Percentiles rank a stretch among this genome's conserved stretches.
These are phyloP conservation scores for Sclerotinia borealis DNA, from an alignment of 2,329 filamentous ascomycete species.

Conservation along the genomic window DNA sequence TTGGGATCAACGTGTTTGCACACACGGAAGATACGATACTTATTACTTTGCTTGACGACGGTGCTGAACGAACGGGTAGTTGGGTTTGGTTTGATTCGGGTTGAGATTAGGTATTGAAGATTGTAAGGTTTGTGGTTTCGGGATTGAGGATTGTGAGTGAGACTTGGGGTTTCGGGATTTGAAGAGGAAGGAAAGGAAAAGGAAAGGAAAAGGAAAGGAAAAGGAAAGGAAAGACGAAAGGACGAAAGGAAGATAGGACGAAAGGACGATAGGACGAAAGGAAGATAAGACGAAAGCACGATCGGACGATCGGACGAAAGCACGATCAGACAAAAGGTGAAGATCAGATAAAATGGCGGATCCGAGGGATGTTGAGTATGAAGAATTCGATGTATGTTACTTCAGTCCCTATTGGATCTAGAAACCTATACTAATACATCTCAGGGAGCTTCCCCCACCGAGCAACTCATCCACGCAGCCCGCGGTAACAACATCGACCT, in stretches of 20 bases:
- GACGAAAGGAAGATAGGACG: neutral
- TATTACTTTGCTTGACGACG: too few species aligned
- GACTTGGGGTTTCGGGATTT: neutral
- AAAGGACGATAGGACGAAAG: neutral
- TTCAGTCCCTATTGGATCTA: neutral
- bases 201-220: too few species aligned
- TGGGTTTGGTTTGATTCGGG: neutral
- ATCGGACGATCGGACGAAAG: neutral
- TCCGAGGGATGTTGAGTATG: constrained; percentile 13
- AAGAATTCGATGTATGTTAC: constrained; percentile 8
- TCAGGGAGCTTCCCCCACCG: constrained; percentile 77
- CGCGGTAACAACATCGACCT: constrained; percentile 88
- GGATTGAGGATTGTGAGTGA: too few species aligned
- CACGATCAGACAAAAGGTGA: neutral
- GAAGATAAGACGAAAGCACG: too few species aligned
- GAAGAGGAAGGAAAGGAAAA: neutral
- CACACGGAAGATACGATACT: too few species aligned
- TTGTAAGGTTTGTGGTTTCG: too few species aligned
- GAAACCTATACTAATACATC: neutral
- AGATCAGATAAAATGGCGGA: neutral
- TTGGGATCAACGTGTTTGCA: too few species aligned
- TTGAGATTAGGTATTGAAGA: neutral
- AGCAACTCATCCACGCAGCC: constrained; percentile 87
- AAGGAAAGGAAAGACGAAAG: too few species aligned
- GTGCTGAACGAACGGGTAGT: too few species aligned